phyloP scores from a whole-genome alignment of 805 yeast genomes.

The Candida railenensis region DNA sequence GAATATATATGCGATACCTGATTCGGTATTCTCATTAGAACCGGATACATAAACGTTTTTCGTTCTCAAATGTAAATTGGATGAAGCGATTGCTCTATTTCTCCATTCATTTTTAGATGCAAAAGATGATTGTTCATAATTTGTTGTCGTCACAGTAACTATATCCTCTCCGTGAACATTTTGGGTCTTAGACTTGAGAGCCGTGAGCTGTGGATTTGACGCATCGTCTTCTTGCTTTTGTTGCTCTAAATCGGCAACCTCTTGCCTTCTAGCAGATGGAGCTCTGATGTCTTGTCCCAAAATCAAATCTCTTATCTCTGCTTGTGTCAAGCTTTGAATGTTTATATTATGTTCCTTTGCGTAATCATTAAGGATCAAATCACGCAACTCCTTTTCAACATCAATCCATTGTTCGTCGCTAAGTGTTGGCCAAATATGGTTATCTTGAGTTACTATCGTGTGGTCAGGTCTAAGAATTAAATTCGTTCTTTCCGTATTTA shows the following conservation, averaged over 20 bases:
- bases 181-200: constrained; percentile 76
- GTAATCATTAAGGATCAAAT: constrained; percentile 80
- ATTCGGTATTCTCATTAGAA: constrained; percentile 47
- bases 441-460: constrained; percentile 63
- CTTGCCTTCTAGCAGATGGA: constrained; percentile 85
- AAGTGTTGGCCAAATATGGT: constrained; percentile 93
- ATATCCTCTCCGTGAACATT: constrained; percentile 97
- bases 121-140: constrained; percentile 82
- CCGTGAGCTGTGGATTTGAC: constrained; percentile 55
- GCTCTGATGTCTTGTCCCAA: constrained; percentile 92
- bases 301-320: constrained; percentile 90
- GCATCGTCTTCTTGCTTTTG: constrained; percentile 41
- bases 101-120: constrained; percentile 91
- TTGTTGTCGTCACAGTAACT: constrained; percentile 87
- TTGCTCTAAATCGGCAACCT: constrained; percentile 68
- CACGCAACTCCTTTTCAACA: constrained; percentile 85
- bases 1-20: constrained; percentile 65
- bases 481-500: constrained; percentile 75
- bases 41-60: constrained; percentile 69
- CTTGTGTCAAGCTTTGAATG: constrained; percentile 82
- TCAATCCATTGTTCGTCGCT: constrained; percentile 88
- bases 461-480: constrained; percentile 74
- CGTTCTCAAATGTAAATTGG: constrained; percentile 68
- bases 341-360: constrained; percentile 84
- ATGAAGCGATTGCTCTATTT: constrained; percentile 74